Evolutionary conservation across 1,284 basidiomycete genomes (phyloP).

Genomic region (Fomitiporia mediterranea): DNA sequence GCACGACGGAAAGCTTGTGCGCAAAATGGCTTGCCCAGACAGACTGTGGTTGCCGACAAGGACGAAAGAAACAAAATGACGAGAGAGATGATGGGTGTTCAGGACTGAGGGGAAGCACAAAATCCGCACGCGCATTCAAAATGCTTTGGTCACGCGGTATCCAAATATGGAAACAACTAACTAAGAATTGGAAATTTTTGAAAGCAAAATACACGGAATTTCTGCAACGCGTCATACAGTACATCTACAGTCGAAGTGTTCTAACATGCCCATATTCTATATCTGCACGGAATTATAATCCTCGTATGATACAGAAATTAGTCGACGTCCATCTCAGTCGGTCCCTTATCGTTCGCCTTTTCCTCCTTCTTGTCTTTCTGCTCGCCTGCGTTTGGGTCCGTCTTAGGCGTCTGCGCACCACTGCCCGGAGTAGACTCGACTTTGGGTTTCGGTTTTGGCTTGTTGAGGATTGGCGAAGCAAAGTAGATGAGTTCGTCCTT

Average conservation of each 20-base stretch:
- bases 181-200: background rate
- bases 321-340: slow-evolving; percentile 79
- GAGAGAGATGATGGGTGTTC: background rate
- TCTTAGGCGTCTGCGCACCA: slow-evolving; percentile 63
- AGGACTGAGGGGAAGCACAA: too few relatives aligned
- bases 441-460: slow-evolving; percentile 81
- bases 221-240: background rate
- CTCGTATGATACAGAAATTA: slow-evolving; percentile 27
- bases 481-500: slow-evolving; percentile 86
- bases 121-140: too few relatives aligned
- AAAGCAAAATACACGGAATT: background rate
- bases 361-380: slow-evolving; percentile 35
- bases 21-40: background rate
- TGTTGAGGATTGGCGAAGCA: slow-evolving; percentile 77
- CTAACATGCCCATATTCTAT: background rate
- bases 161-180: background rate
- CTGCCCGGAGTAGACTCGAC: slow-evolving; percentile 43
- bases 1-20: background rate
- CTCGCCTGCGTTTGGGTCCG: slow-evolving; percentile 38
- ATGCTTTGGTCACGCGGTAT: background rate
- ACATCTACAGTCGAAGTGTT: slow-evolving; percentile 12
- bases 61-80: background rate
- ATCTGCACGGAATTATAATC: background rate
- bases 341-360: slow-evolving; percentile 40
- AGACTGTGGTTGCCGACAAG: background rate